phyloP scores from a whole-genome alignment of 371 early-diverging fungal genomes.

The Rhizopus microsporus region DNA sequence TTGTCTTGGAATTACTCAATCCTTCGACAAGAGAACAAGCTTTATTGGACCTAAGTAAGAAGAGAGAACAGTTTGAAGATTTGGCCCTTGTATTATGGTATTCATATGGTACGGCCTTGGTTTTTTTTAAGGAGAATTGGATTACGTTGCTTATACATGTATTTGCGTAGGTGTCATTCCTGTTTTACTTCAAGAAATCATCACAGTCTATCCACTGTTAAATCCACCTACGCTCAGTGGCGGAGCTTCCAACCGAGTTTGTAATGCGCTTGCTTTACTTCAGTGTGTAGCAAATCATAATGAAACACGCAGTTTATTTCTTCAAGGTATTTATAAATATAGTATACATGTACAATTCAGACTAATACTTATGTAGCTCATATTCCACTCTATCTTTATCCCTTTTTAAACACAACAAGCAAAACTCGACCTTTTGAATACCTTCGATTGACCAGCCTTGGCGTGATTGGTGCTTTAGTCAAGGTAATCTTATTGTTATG shows the following conservation, averaged over 20 bases:
- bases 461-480: slow-evolving; percentile 96
- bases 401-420: slow-evolving; percentile 97
- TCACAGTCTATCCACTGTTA: slow-evolving; percentile 90
- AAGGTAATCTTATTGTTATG: slow-evolving; percentile 61
- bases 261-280: slow-evolving; percentile 94
- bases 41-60: slow-evolving; percentile 89
- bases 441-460: slow-evolving; percentile 88
- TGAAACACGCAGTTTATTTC: slow-evolving; percentile 86
- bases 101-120: slow-evolving; percentile 73
- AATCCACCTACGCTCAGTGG: slow-evolving; percentile 87
- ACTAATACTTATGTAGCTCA: slow-evolving; percentile 64
- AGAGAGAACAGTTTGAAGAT: slow-evolving; percentile 92
- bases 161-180: slow-evolving; percentile 80
- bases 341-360: not conserved
- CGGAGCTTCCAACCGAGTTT: slow-evolving; percentile 90
- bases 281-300: slow-evolving; percentile 96
- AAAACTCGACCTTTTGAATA: slow-evolving; percentile 94
- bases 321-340: slow-evolving; percentile 62
- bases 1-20: slow-evolving; percentile 85
- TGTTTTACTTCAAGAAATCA: slow-evolving; percentile 92
- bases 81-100: slow-evolving; percentile 96
- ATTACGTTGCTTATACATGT: slow-evolving; percentile 1
- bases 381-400: slow-evolving; percentile 96
- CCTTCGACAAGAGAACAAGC: slow-evolving; percentile 84
- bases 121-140: not conserved